phyloP scores from a whole-genome alignment of 805 yeast genomes.

The Zygosaccharomyces lentus region DNA sequence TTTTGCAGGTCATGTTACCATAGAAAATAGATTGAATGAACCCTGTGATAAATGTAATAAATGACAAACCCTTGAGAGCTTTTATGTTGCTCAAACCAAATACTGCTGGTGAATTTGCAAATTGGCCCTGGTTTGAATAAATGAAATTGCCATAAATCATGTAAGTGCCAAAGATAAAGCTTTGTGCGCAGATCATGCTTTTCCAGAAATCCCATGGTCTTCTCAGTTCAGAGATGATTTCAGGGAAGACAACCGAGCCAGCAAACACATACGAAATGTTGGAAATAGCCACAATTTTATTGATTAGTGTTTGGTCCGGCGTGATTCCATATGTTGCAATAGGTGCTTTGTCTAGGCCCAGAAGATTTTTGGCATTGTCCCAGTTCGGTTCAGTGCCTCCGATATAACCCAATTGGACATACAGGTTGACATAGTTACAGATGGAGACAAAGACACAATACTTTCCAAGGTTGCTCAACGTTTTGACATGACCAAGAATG shows the following conservation, averaged over 20 bases:
- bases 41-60: conserved; percentile 5
- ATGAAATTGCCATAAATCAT: conserved; percentile 6
- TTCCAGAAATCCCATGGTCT: conserved; percentile 10
- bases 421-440: conserved; percentile 4
- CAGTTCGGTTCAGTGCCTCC: conserved; percentile 6
- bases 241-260: conserved; percentile 7
- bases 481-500: conserved; percentile 5
- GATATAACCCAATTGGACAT: conserved; percentile 5
- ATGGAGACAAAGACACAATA: conserved; percentile 5
- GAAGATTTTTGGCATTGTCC: conserved; percentile 3
- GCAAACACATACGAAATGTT: conserved; percentile 8
- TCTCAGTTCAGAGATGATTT: conserved; percentile 5
- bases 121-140: conserved; percentile 6
- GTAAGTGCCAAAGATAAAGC: conserved; percentile 3
- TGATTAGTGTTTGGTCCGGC: conserved; percentile 3
- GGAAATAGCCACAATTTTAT: conserved; percentile 4
- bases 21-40: conserved; percentile 6
- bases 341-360: conserved; percentile 4
- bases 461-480: conserved; percentile 6
- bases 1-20: conserved; percentile 5
- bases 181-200: conserved; percentile 5
- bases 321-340: conserved; percentile 2
- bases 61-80: conserved; percentile 4
- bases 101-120: conserved; percentile 5
- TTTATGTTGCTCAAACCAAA: conserved; percentile 5